Base-by-base conservation (phyloP, 1,139 yeast genomes). In the Saccharomyces uvarum region DNA sequence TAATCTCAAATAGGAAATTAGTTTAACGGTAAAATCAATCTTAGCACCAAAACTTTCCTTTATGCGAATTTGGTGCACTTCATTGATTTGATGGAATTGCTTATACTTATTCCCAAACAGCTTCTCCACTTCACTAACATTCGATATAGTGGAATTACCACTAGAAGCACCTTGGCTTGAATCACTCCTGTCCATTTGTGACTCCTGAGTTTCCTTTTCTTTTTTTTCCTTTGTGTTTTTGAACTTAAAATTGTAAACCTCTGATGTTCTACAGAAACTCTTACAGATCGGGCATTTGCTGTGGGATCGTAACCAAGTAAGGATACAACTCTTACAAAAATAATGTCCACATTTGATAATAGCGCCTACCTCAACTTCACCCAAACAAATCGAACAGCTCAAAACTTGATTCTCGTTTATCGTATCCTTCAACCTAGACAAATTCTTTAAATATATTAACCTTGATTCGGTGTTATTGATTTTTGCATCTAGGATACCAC, bases 301-400 rank as follows among this genome's bases (percentile, higher is more conserved):
- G 46, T 77, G 77, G 21, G 74, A 74, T 13, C 71, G 73, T 55
- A 86, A 68, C 98, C 99, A 93, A 55, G 78, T 83, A 14, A 72
- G 76, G 42, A 90, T 74, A 68, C 98, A 91, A 2, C 80, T 85
- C 56, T 81, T 79, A 67, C 97, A 91, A 66, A 86, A 91, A 62
- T 84, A 84, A 70, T 91, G 98, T 0, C 97, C 97, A 76, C 98
- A 91, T 19, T 82, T 83, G 0, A 96, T 85, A 57, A 91, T 74
- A 0, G 93, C 79, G 0, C 98, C 98, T 50, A 82, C 75, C 2
- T 81, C 76, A 49, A 90, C 88, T 1, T 78, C 68, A 3, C 82
- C 77, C 26, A 86, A 80, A 67, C 99, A 93, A 60, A 93, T 90
- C 48, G 84, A 79, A 70, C 98, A 93, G 51, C 78, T 72, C 41